Percentiles rank a stretch among this genome's conserved stretches.
phyloP scores from a whole-genome alignment of 1,284 basidiomycete genomes.

The Lignosus rhinocerotis region DNA sequence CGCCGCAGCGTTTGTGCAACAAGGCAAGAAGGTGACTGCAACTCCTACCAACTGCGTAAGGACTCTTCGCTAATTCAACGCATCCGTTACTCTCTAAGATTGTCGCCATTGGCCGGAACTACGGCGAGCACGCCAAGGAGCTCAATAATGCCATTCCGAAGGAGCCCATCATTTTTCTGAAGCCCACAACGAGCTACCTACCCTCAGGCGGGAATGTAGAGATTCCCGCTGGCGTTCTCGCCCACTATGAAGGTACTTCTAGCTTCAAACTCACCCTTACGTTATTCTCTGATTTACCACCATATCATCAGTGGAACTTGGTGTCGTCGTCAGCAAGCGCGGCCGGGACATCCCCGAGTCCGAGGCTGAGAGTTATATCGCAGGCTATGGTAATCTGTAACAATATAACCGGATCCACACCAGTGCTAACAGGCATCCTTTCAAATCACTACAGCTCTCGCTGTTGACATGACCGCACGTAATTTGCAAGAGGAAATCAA shows the following conservation, averaged over 20 bases:
- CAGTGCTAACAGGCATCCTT: neutral
- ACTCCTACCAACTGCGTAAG: no score
- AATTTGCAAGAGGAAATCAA: constrained; percentile 95
- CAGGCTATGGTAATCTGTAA: constrained; percentile 75
- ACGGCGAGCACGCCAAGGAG: constrained; percentile 88
- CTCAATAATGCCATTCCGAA: constrained; percentile 88
- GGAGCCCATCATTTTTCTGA: constrained; percentile 98
- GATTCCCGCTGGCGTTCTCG: constrained; percentile 82
- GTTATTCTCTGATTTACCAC: neutral
- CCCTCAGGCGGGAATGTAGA: constrained; percentile 78
- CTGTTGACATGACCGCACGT: constrained; percentile 93
- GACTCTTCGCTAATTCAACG: no score
- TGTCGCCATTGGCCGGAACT: constrained; percentile 88
- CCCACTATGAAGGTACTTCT: constrained; percentile 84
- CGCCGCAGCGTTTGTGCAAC: constrained; percentile 47
- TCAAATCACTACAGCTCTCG: constrained; percentile 63
- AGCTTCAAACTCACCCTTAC: neutral
- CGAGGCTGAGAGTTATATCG: constrained; percentile 78
- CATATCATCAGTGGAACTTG: constrained; percentile 80
- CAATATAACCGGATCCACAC: neutral
- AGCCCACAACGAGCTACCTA: constrained; percentile 91
- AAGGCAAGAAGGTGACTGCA: constrained; percentile 46
- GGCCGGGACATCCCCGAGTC: constrained; percentile 80
- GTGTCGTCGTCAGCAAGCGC: constrained; percentile 88
- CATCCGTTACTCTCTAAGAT: constrained; percentile 49